Evolutionary conservation across 2,329 filamentous ascomycete species (phyloP).

Genomic region (Fusarium floridanum): DNA sequence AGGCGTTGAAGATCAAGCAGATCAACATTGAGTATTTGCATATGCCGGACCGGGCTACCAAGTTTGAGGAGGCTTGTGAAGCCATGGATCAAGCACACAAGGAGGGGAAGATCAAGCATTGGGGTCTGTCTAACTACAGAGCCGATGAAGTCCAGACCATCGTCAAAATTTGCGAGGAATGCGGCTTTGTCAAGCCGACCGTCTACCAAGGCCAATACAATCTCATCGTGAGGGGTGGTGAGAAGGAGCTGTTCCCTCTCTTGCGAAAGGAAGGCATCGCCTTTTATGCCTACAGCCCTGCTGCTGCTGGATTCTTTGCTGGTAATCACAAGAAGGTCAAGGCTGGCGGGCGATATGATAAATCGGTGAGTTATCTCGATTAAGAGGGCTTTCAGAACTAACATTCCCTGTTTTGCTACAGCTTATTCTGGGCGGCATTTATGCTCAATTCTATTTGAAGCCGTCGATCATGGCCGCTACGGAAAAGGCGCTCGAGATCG

Average conservation of each 20-base stretch:
- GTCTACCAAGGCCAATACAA: conserved; percentile 65
- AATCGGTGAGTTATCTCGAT: conserved; percentile 32
- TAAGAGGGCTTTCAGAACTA: background rate
- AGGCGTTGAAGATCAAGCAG: conserved; percentile 41
- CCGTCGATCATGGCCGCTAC: conserved; percentile 46
- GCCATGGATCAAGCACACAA: conserved; percentile 57
- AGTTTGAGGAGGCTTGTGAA: conserved; percentile 55
- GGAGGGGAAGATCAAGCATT: conserved; percentile 59
- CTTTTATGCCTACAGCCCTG: conserved; percentile 58
- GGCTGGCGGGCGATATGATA: conserved; percentile 43
- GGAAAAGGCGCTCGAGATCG: conserved; percentile 43
- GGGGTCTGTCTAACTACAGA: conserved; percentile 62
- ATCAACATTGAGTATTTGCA: conserved; percentile 42
- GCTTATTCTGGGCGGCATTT: conserved; percentile 40
- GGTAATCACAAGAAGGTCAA: conserved; percentile 39
- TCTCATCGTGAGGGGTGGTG: conserved; percentile 56
- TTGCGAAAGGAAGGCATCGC: conserved; percentile 57
- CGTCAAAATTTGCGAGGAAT: conserved; percentile 56
- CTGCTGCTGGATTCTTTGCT: conserved; percentile 42
- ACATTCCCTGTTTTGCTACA: background rate
- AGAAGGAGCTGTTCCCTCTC: conserved; percentile 57
- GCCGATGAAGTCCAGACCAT: conserved; percentile 59
- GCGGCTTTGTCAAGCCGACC: conserved; percentile 56
- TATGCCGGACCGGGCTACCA: conserved; percentile 54
- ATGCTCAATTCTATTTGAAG: conserved; percentile 45